Conservation (phyloP, 108 stramenopile species). For the Chaetoceros muelleri region DNA sequence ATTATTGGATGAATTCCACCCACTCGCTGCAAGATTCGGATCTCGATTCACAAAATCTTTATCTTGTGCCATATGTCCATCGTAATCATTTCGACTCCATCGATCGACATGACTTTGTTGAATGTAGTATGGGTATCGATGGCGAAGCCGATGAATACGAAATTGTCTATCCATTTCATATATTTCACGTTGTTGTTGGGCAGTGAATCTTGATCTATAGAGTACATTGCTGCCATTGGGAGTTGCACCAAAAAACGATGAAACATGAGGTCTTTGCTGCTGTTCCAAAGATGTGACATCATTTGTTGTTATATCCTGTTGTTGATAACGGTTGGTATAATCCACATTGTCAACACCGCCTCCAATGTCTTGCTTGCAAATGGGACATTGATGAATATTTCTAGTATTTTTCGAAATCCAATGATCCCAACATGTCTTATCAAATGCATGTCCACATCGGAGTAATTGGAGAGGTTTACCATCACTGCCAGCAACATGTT, state of each 20-base stretch:
- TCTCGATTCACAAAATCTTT: conserved; percentile 10
- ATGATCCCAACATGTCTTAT: conserved; percentile 43
- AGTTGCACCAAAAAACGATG: neutral
- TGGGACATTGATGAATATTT: conserved; percentile 31
- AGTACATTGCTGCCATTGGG: neutral
- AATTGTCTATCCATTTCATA: conserved; percentile 28
- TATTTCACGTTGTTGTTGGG: neutral
- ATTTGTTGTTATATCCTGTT: neutral
- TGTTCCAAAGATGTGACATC: neutral
- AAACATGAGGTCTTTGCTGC: neutral
- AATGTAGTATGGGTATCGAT: conserved; percentile 23
- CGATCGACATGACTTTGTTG: conserved; percentile 15
- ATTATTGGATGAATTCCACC: neutral
- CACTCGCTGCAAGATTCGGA: conserved; percentile 10
- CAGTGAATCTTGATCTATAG: neutral
- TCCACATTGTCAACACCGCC: neutral
- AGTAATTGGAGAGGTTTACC: conserved; percentile 37
- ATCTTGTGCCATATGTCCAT: conserved; percentile 27
- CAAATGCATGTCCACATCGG: conserved; percentile 59
- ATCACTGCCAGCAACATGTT: conserved; percentile 28
- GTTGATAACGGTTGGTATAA: neutral
- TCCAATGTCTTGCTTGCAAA: conserved; percentile 39
- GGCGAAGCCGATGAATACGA: conserved; percentile 22
- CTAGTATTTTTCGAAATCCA: conserved; percentile 31
- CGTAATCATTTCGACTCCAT: conserved; percentile 24